Percentiles rank a stretch among this genome's conserved stretches.
Evolutionary conservation across 768 basidiomycete species (phyloP).

Genomic region (Suillus subaureus): DNA sequence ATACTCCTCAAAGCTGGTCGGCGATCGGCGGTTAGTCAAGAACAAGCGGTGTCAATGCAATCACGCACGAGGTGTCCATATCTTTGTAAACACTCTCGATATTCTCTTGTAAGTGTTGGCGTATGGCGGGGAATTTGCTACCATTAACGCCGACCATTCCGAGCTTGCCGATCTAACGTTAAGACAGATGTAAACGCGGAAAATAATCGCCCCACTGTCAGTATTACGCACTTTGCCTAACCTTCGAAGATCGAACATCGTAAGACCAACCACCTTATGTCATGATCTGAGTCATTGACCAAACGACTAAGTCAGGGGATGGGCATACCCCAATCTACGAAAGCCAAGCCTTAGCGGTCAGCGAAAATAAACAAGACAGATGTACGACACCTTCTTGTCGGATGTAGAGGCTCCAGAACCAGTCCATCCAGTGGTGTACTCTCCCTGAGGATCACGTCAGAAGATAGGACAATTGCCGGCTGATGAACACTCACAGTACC

Average conservation of each 20-base stretch:
- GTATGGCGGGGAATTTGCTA: conserved; percentile 84
- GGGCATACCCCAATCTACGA: conserved; percentile 65
- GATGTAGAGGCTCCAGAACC: conserved; percentile 90
- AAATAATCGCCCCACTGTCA: neutral
- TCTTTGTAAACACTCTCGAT: conserved; percentile 85
- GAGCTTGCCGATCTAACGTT: conserved; percentile 61
- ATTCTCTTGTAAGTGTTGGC: conserved; percentile 78
- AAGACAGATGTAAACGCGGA: conserved; percentile 16
- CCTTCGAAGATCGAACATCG: conserved; percentile 86
- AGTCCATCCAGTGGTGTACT: conserved; percentile 96
- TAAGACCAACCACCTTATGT: conserved; percentile 81
- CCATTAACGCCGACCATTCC: conserved; percentile 92
- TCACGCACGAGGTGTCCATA: conserved; percentile 76
- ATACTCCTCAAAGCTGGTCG: conserved; percentile 71
- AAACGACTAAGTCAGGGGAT: conserved; percentile 11
- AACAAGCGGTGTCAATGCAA: neutral
- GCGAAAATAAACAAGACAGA: neutral
- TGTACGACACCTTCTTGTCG: conserved; percentile 78
- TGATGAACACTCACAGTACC: conserved; percentile 40
- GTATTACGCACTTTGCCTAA: conserved; percentile 63
- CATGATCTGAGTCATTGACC: conserved; percentile 20
- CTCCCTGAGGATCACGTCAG: conserved; percentile 49
- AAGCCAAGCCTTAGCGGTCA: conserved; percentile 6
- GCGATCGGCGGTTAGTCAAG: neutral
- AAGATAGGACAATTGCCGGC: conserved; percentile 4